Evolutionary conservation across 495 filamentous ascomycete species (phyloP), one percentile per base, ranked within the genome.

Genomic region (Penicillium egyptiacum): DNA sequence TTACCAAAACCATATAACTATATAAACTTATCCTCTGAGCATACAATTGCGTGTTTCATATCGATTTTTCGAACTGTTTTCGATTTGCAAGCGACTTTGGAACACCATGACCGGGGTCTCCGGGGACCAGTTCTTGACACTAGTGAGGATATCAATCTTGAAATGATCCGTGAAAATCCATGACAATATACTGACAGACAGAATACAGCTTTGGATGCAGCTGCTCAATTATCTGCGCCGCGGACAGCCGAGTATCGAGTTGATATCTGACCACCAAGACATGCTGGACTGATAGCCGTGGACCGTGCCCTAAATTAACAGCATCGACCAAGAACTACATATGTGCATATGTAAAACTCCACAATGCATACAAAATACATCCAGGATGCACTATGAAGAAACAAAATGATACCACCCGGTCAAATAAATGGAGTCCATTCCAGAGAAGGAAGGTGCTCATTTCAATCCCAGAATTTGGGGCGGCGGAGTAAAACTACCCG

Each of bases 381-480:
- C 3, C 26, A 39, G 35, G 16, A 17, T 39, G 16, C 35, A 39
- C n/a, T 39, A 17, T 5, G 7, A 53, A 26, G 25, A 20, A 46
- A 23, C 30, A 39, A 47, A 35, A 55, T 43, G 19, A 47, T 55
- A 46, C 53, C 52, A 45, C 31, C 53, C 43, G 39, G 53, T 46
- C 53, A 55, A 47, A 47, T 47, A 55, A 55, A 55, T 35, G 31
- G 42, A 55, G 42, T 56, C 55, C 52, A 53, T 65, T 54, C 59
- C 60, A 57, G 50, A 66, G 51, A 60, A 63, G 62, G 65, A 68
- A 66, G 65, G 62, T 68, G 63, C 53, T 49, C 33, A 51, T n/a
- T 26, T 5, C 11, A 40, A 28, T 28, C 19, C 39, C 53, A 53
- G 42, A 40, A 23, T 48, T 26, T 22, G 57, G 46, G 40, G 25